Percentiles rank a stretch among this genome's conserved stretches.
These are phyloP conservation scores for Trifolium fragiferum DNA, from an alignment of 306 rosid genomes.

Conservation along the genomic window DNA sequence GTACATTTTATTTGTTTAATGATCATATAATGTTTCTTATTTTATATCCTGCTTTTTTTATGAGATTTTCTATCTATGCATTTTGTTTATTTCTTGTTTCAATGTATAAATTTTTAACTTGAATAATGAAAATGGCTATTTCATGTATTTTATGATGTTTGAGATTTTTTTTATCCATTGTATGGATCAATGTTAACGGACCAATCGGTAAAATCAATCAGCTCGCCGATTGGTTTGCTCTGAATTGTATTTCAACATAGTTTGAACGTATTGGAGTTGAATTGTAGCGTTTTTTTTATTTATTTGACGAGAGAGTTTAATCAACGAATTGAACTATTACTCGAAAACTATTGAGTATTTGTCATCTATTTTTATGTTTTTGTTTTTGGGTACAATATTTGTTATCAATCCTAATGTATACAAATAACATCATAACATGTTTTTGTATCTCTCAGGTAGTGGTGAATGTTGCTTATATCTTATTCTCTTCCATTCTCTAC, in stretches of 20 bases:
- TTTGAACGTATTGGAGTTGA: too few species aligned
- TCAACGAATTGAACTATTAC: neutral
- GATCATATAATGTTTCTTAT: conserved; percentile 1
- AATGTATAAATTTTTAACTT: conserved; percentile 13
- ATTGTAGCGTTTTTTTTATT: neutral
- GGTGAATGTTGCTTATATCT: conserved; percentile 30
- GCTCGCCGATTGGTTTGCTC: neutral
- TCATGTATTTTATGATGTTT: conserved; percentile 13
- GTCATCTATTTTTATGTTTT: too few species aligned
- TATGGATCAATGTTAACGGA: neutral
- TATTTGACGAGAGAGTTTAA: neutral
- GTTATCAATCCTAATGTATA: neutral
- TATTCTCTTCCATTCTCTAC: conserved; percentile 46
- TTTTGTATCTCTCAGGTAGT: neutral
- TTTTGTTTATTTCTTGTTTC: neutral
- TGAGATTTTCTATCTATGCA: neutral
- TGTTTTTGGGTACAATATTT: too few species aligned
- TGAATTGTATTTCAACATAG: neutral
- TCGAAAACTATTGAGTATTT: neutral
- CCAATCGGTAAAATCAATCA: neutral
- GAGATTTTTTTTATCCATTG: neutral
- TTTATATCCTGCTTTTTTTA: neutral
- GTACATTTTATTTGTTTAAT: conserved; percentile 46
- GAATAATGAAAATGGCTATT: conserved; percentile 11
- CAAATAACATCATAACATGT: neutral